A percentile compares a stretch with the other conserved stretches of the same genome.
phyloP scores from a whole-genome alignment of 2,329 filamentous ascomycete species.

The Botrytis tulipae region DNA sequence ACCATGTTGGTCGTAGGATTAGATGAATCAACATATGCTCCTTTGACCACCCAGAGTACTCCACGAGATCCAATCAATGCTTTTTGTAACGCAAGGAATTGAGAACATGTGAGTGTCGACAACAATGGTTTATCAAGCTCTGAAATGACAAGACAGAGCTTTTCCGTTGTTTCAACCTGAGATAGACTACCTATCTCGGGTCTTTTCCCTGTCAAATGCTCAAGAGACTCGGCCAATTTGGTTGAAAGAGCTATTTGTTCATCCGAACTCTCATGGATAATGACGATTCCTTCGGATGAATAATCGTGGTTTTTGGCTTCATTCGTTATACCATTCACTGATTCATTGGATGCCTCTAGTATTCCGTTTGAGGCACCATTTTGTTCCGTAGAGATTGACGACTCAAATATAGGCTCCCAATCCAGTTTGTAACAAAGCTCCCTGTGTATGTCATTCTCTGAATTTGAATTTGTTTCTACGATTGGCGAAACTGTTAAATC shows the following conservation, averaged over 20 bases:
- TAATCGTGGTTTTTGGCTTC: background rate
- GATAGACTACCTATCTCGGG: conserved; percentile 28
- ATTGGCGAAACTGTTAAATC: conserved; percentile 45
- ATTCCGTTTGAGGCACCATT: conserved; percentile 33
- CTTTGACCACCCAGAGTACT: conserved; percentile 51
- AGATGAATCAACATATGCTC: conserved; percentile 41
- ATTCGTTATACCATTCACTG: background rate
- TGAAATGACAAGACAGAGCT: conserved; percentile 47
- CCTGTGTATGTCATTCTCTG: conserved; percentile 38
- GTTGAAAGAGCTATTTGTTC: background rate
- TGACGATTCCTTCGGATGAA: background rate
- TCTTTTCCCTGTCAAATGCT: conserved; percentile 4
- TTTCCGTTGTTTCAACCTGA: conserved; percentile 34
- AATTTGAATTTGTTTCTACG: conserved; percentile 39
- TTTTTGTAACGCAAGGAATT: conserved; percentile 45
- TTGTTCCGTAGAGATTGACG: conserved; percentile 33
- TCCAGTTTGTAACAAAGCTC: conserved; percentile 50
- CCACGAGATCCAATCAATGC: conserved; percentile 43
- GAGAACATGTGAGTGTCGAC: conserved; percentile 42
- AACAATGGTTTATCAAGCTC: conserved; percentile 43
- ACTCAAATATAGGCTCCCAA: conserved; percentile 43
- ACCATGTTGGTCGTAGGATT: conserved; percentile 35
- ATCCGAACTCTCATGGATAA: background rate
- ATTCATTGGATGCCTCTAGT: background rate
- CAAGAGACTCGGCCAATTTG: conserved; percentile 4